Conservation (phyloP, 768 basidiomycete species). For the Lactifluus hygrophoroides region DNA sequence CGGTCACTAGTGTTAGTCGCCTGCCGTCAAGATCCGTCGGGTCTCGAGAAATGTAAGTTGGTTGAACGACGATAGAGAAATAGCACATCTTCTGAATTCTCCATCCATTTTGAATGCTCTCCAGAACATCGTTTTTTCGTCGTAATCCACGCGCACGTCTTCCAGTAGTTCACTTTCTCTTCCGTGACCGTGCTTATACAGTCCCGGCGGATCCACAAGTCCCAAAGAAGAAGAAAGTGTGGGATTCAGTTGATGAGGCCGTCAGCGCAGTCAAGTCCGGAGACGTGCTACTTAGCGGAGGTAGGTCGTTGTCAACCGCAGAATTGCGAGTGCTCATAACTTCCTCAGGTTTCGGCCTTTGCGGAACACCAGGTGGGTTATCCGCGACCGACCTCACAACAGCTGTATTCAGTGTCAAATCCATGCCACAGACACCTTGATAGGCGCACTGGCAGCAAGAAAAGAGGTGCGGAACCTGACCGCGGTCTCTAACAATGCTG, state of each 20-base stretch:
- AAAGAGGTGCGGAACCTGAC: conserved; percentile 68
- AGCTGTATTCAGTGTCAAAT: background rate
- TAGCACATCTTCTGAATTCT: background rate
- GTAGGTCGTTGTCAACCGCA: conserved; percentile 34
- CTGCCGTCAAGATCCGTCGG: background rate
- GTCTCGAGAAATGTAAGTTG: background rate
- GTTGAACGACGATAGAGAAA: background rate
- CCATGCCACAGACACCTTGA: conserved; percentile 60
- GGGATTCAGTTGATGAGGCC: conserved; percentile 74
- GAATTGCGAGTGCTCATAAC: background rate
- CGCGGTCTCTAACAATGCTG: conserved; percentile 86
- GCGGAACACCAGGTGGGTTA: conserved; percentile 71
- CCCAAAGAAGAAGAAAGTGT: conserved; percentile 54
- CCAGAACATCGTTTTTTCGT: background rate
- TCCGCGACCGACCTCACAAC: no score
- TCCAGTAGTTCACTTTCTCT: background rate
- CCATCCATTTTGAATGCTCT: background rate
- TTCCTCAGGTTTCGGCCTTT: conserved; percentile 71
- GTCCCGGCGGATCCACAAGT: conserved; percentile 23
- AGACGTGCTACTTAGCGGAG: conserved; percentile 70
- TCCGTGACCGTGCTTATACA: conserved; percentile 10
- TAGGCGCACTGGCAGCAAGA: conserved; percentile 65
- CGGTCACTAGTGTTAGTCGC: background rate
- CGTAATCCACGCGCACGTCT: background rate
- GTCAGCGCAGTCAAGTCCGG: conserved; percentile 77